Evolutionary conservation across 176 grass and related monocot genomes (phyloP), one percentile per base, ranked within the genome.

Genomic region (Aegilops speltoides): DNA sequence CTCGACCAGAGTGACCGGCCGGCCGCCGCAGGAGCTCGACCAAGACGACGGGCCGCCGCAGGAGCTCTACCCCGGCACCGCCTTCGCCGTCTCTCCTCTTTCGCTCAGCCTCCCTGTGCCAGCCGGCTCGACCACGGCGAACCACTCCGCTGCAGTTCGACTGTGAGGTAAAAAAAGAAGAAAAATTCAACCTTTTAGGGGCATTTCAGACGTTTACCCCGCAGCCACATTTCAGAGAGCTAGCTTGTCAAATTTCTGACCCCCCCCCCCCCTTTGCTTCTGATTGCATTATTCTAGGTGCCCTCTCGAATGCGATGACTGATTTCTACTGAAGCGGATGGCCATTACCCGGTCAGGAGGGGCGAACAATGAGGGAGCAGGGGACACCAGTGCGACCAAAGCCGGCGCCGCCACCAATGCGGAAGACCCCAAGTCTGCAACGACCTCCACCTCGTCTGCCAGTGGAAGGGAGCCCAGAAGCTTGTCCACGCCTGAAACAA

Each of bases 261-360:
- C 61, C 12, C 79, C 24, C 15, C 12, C 10, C 61, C 12, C 79
- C 24, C 15, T 19, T 43, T 80, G 60, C 78, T 17, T 40, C 60
- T 65, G 60, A 80, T 65, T 67, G 79, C 9, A 24, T 40, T 65
- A 29, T 20, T 80, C 24, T 41, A 66, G 61, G 25, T 48, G 29
- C 62, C 16, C 62, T 67, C 22, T 3, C 25, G 1, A 15, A 81
- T 48, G 26, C 26, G 40, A 5, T 81, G 63, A 64, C 46, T 48
- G 63, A 40, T 32, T 46, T 68, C 45, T 68, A 24, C 50, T 26
- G 77, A 45, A 45, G 43, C 25, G 32, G 41, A 94, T 95, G 93
- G 86, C 84, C 59, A 82, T 85, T 46, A 93, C 93, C 38, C 86
- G 89, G 19, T 95, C 91, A 32, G 86, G 86, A 72, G 86, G 84